Evolutionary conservation across 345 rosid species (phyloP).

Genomic region (Raphanus sativus): DNA sequence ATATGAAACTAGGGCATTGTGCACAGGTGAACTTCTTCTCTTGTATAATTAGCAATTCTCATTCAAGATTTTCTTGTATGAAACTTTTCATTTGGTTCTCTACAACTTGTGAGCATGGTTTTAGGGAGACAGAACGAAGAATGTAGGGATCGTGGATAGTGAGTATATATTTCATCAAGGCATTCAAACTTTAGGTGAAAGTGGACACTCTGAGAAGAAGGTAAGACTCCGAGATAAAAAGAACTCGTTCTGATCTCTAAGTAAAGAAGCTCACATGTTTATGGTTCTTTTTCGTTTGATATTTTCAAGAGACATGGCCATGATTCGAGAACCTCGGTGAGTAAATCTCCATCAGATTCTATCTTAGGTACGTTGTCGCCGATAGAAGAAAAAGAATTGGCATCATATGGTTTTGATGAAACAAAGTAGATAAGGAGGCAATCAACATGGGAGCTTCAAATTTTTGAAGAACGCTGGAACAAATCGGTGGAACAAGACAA

Average conservation of each 20-base stretch:
- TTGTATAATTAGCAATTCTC: too few relatives aligned
- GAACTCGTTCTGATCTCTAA: background rate
- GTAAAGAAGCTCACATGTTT: constrained; percentile 9
- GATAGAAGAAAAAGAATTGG: background rate
- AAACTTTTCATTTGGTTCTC: background rate
- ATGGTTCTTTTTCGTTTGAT: background rate
- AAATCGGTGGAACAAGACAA: constrained; percentile 64
- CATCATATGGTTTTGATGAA: constrained; percentile 11
- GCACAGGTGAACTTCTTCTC: constrained; percentile 63
- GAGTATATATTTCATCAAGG: constrained; percentile 88
- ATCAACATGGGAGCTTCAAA: constrained; percentile 80
- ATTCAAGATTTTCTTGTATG: too few relatives aligned
- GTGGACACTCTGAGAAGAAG: constrained; percentile 49
- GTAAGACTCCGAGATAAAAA: constrained; percentile 22
- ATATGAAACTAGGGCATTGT: constrained; percentile 97
- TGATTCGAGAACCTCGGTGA: constrained; percentile 70
- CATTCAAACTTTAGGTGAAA: constrained; percentile 84
- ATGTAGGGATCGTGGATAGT: constrained; percentile 83
- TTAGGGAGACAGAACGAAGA: constrained; percentile 89
- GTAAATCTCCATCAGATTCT: constrained; percentile 12
- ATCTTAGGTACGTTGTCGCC: background rate
- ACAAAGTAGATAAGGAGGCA: constrained; percentile 81
- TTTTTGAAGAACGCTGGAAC: constrained; percentile 77
- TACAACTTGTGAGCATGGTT: background rate
- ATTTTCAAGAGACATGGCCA: constrained; percentile 42